phyloP scores from a whole-genome alignment of 495 filamentous ascomycete genomes.

The Mytilinidion resinicola region DNA sequence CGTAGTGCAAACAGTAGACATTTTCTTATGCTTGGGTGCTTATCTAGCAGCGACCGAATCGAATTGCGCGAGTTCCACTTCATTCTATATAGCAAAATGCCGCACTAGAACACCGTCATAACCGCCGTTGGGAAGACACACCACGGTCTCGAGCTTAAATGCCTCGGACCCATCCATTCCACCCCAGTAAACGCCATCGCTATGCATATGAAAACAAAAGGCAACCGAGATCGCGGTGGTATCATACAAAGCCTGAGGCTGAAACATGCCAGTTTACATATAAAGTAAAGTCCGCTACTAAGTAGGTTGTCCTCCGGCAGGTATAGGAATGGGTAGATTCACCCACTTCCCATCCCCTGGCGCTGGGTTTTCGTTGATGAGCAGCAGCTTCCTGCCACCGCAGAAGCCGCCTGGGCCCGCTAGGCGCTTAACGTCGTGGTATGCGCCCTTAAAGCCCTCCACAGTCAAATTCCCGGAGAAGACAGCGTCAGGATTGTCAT shows the following conservation, averaged over 20 bases:
- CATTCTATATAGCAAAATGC: too few species aligned
- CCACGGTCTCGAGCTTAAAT: background rate
- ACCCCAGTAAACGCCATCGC: background rate
- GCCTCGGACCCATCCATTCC: background rate
- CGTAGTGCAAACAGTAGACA: too few species aligned
- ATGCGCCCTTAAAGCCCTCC: conserved; percentile 7
- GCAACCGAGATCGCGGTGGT: background rate
- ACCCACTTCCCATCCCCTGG: conserved; percentile 20
- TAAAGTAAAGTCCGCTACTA: too few species aligned
- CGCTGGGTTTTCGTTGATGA: conserved; percentile 19
- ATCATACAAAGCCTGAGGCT: background rate
- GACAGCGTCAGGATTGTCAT: conserved; percentile 12
- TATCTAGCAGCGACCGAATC: too few species aligned
- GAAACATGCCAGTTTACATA: background rate
- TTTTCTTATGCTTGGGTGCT: too few species aligned
- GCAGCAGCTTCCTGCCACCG: conserved; percentile 17
- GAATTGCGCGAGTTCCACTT: too few species aligned
- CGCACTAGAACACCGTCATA: background rate
- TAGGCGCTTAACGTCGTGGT: conserved; percentile 1
- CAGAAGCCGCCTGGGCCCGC: conserved; percentile 23
- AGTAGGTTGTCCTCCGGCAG: background rate
- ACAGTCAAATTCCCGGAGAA: conserved; percentile 1
- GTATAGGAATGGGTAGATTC: conserved; percentile 10
- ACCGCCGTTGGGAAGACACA: background rate
- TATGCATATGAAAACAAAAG: background rate